Base-by-base conservation (phyloP, 257 asterid species). In the Solanum microdontum region DNA sequence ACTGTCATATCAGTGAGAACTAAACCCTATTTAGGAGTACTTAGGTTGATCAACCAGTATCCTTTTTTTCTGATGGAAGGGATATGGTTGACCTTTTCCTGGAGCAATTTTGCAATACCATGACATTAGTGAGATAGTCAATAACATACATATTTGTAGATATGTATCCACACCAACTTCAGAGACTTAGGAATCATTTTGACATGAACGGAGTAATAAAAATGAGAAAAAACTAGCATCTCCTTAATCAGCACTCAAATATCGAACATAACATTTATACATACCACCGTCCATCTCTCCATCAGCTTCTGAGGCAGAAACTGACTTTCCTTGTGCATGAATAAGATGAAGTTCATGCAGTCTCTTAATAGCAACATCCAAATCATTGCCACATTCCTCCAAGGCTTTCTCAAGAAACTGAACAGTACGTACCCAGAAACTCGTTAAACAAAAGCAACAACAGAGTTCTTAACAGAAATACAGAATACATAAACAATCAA, bases 371-470 rank as follows among this genome's bases (percentile, higher is more conserved):
- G 98, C 94, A 87, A 92, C 86, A 82, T 92, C 94, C 89, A 95
- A 40, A 88, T 94, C 94, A 84, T 90, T 66, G 77, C 92, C 91
- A 30, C 94, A 92, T 89, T 94, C 94, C 72, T 89, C 92, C 82
- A 94, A 82, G 69, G 93, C 93, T 89, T 90, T 91, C 92, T 90
- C 95, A 80, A 94, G 93, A 89, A 93, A 76, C 98, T 95, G 93
- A 89, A 88, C 86, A 51, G 10, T 73, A 84, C 34, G 87, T 82
- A 82, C 72, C 43, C 62, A 64, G 34, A 40, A 13, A 17, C 26
- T 87, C 24, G 17, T 69, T 11, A 26, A 88, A 39, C 26, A 51
- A 51, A 84, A 87, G 51, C 48, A 55, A 68, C 43, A 15, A 34
- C 33, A 26, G n/a, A 11, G 55, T 23, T 80, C 32, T 28, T 10